Base-by-base conservation (phyloP, 2,329 filamentous ascomycete genomes). In the Dactylellina sp. region DNA sequence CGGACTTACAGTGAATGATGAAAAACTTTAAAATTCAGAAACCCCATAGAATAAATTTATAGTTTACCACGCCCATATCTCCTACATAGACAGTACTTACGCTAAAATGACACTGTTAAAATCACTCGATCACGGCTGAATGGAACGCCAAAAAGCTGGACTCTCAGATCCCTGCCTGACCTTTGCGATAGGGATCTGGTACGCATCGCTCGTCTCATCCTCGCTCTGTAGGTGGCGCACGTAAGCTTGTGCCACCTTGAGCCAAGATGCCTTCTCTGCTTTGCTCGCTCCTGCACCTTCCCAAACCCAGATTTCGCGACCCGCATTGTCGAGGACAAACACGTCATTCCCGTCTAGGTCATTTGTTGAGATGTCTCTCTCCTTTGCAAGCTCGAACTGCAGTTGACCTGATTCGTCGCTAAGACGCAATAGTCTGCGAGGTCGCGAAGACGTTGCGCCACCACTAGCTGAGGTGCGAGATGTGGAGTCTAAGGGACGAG, bases 121-220 rank as follows among this genome's bases (percentile, higher is more conserved):
- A n/a, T n/a, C n/a, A n/a, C n/a, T n/a, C n/a, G 16, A 2, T 28
- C 28, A 50, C n/a, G 24, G 20, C 14, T 22, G 24, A 14, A 50
- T 22, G 14, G 22, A 6, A 7, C n/a, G 20, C 28, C 11, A 37
- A 37, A 53, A 53, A 1, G 25, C 49, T 7, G 49, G 49, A 22
- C 49, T 53, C 49, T 53, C 49, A 0, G n/a, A 32, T 18, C 49
- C 49, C 25, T 53, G 16, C 32, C 7, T 53, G 28, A 53, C 49
- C n/a, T 53, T 53, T 37, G 49, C 49, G 9, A 53, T 53, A 18
- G 49, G 49, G 14, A 53, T 37, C 22, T n/a, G 46, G 20, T 25
- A 50, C 20, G 20, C 46, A 28, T 35, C 6, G 11, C 25, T 12
- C 14, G 18, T n/a, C 14, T 35, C 18, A 47, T 32, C 28, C 28